Conservation (phyloP, 768 basidiomycete species). For the Tephrocybe sp. region DNA sequence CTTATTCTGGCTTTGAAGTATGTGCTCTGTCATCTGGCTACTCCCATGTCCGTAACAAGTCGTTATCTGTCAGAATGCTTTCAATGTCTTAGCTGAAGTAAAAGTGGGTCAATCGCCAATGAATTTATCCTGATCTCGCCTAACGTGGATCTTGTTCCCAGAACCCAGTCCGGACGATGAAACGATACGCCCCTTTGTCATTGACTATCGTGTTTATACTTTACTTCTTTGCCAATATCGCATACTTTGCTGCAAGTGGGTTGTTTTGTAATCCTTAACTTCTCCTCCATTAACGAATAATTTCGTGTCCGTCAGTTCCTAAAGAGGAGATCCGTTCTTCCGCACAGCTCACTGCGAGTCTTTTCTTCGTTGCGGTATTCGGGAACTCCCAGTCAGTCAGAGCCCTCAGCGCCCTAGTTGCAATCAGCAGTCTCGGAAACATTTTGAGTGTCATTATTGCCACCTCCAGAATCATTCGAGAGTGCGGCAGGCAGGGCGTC, state of each 20-base stretch:
- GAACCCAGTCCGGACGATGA: conserved; percentile 44
- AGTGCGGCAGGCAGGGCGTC: conserved; percentile 50
- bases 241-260: conserved; percentile 36
- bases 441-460: conserved; percentile 24
- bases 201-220: conserved; percentile 44
- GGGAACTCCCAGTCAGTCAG: conserved; percentile 32
- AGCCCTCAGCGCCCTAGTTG: conserved; percentile 35
- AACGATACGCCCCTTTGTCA: conserved; percentile 41
- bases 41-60: no score
- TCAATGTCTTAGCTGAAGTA: conserved; percentile 45
- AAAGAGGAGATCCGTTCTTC: conserved; percentile 39
- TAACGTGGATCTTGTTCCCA: conserved; percentile 4
- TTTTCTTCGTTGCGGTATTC: conserved; percentile 51
- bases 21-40: not conserved
- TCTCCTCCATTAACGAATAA: not conserved
- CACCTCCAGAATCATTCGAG: conserved; percentile 42
- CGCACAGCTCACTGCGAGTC: conserved; percentile 42
- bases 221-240: conserved; percentile 45
- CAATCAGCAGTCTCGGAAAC: conserved; percentile 39
- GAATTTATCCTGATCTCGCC: not conserved
- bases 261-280: not conserved
- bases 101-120: conserved; percentile 15
- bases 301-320: conserved; percentile 30
- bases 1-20: conserved; percentile 36
- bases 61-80: conserved; percentile 30